A percentile compares a stretch with the other conserved stretches of the same genome.
Evolutionary conservation across 257 asterid species (phyloP).

Genomic region (Forsythia suspensa): DNA sequence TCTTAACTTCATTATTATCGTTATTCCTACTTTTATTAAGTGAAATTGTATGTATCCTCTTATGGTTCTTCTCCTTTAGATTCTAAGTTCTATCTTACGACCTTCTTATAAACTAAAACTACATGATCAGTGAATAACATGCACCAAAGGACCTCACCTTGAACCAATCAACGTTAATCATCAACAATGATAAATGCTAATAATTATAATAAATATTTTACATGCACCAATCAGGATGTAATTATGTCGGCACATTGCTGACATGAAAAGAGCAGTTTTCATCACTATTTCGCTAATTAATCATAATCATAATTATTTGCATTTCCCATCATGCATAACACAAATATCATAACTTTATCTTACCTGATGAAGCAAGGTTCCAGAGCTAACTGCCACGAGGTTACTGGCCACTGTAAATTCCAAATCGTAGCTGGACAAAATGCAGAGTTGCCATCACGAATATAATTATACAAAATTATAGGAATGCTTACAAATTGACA

Average conservation of each 20-base stretch:
- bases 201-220: not conserved
- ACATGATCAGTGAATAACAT: not conserved
- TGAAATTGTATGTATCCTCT: not conserved
- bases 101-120: not conserved
- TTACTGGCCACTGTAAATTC: slow-evolving; percentile 94
- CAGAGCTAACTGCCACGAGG: slow-evolving; percentile 91
- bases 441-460: slow-evolving; percentile 30
- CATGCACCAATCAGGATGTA: not conserved
- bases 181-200: not conserved
- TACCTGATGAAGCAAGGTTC: slow-evolving; percentile 94
- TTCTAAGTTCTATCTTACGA: not conserved
- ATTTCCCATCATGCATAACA: not conserved
- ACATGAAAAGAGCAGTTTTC: not conserved
- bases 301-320: not conserved
- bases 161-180: not conserved
- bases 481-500: slow-evolving; percentile 15
- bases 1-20: not conserved
- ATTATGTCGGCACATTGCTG: not conserved
- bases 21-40: not conserved
- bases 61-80: not conserved
- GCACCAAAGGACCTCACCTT: not conserved
- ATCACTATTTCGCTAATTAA: slow-evolving; percentile 10
- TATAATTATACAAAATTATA: slow-evolving; percentile 4
- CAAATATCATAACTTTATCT: slow-evolving; percentile 20
- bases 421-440: slow-evolving; percentile 74